Conservation (phyloP, 371 early-diverging fungal genomes). For the Lichtheimia ramosa region DNA sequence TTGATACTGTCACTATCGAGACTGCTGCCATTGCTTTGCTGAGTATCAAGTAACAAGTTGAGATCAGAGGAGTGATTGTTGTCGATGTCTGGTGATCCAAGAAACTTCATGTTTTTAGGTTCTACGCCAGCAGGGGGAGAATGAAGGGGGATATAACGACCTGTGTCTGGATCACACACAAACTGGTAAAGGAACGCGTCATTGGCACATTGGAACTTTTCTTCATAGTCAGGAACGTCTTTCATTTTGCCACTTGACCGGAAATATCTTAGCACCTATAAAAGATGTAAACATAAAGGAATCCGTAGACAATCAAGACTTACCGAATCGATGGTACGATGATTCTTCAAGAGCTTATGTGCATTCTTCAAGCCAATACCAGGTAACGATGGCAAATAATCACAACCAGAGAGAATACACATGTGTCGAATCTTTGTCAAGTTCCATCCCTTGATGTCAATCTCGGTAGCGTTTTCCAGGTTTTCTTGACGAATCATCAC, state of each 20-base stretch:
- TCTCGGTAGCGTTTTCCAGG: conserved; percentile 12
- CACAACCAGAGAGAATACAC: conserved; percentile 97
- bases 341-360: conserved; percentile 56
- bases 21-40: too few species aligned
- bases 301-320: background rate
- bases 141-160: background rate
- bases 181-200: conserved; percentile 81
- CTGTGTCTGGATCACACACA: conserved; percentile 67
- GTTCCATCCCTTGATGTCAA: conserved; percentile 61
- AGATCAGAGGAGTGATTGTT: conserved; percentile 2
- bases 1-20: too few species aligned
- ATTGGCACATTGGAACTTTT: conserved; percentile 70
- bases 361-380: conserved; percentile 92
- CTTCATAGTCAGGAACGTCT: conserved; percentile 60
- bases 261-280: conserved; percentile 26
- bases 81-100: conserved; percentile 1
- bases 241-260: conserved; percentile 27
- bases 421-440: conserved; percentile 77
- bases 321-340: conserved; percentile 48
- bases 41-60: background rate
- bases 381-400: conserved; percentile 84
- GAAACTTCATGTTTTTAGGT: conserved; percentile 9
- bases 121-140: conserved; percentile 3
- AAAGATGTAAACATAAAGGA: background rate
- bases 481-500: conserved; percentile 51